Base-by-base conservation (phyloP, 2,329 filamentous ascomycete genomes). In the Colletotrichum phormii region DNA sequence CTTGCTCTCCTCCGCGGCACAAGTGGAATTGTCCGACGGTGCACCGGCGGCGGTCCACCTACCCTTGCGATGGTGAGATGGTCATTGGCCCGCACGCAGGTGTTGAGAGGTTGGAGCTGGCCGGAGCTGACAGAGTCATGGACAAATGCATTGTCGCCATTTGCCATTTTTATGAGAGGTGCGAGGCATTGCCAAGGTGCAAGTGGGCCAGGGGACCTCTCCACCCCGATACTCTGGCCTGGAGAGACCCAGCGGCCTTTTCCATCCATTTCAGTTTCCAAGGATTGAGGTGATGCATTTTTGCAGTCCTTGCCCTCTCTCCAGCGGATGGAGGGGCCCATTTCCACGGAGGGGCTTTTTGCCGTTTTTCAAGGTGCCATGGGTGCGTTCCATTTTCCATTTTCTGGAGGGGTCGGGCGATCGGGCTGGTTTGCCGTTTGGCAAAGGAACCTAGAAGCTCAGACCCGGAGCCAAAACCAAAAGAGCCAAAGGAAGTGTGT, bases 1-100 rank as follows among this genome's bases (percentile, higher is more conserved):
- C 46, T 61, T 70, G 54, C 59, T 11, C 70, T 72, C 60, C 65
- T 72, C 60, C 65, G 70, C 70, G 60, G 54, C 46, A 37, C 65
- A 57, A 31, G 31, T 62, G 59, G 26, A 46, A 35, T 33, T 63
- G 24, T 31, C 33, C 58, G 58, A 68, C 51, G 51, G 51, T 33
- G 26, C n/a, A 42, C 37, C 37, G 42, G n/a, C 7, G 24, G 31
- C 31, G 37, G 29, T 51, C 60, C 42, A 51, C 60, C 13, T 31
- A 11, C 8, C 24, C 37, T 51, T 18, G 37, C 15, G 37, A 51
- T 26, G 31, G 49, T 13, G n/a, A n/a, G 15, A 51, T 62, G 2
- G 46, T 13, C 60, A 33, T 62, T 33, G 42, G 42, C 42, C 42
- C 42, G 29, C 9, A 29, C 13, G 11, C 46, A 53, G 42, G 8